Evolutionary conservation across 306 rosid species (phyloP).

Genomic region (Elaeagnus macrophylla): DNA sequence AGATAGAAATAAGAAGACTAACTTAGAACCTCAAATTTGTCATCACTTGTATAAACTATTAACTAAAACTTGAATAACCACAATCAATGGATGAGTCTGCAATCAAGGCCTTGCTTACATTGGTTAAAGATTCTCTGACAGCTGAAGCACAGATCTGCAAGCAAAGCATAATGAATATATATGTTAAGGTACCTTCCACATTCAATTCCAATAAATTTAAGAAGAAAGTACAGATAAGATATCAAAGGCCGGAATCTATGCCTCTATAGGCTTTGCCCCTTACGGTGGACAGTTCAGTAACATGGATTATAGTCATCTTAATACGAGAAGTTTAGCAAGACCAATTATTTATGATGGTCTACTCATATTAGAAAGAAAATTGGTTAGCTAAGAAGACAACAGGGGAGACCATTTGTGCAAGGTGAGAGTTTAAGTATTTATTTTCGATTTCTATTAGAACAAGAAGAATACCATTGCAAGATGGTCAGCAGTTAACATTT

Average conservation of each 20-base stretch:
- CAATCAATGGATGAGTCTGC: slow-evolving; percentile 28
- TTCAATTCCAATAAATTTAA: slow-evolving; percentile 9
- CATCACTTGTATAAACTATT: slow-evolving; percentile 23
- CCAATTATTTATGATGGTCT: neutral
- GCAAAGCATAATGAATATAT: slow-evolving; percentile 7
- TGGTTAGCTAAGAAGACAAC: neutral
- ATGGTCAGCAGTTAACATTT: slow-evolving; percentile 45
- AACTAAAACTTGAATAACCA: slow-evolving; percentile 31
- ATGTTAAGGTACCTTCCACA: slow-evolving; percentile 9
- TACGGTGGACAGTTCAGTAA: too few relatives aligned
- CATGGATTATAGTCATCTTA: too few relatives aligned
- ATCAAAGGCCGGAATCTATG: neutral
- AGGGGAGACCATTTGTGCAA: neutral
- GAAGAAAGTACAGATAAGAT: slow-evolving; percentile 5
- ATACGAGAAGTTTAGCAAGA: too few relatives aligned
- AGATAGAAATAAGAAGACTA: slow-evolving; percentile 24
- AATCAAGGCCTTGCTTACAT: slow-evolving; percentile 61
- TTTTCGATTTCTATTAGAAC: neutral
- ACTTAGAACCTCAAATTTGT: slow-evolving; percentile 33
- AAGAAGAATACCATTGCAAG: slow-evolving; percentile 55
- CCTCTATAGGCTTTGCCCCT: too few relatives aligned
- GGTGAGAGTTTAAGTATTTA: neutral
- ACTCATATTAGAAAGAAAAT: neutral
- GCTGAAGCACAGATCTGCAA: slow-evolving; percentile 86
- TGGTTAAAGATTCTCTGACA: slow-evolving; percentile 70